Evolutionary conservation across 345 rosid genomes (phyloP).

Genomic region (Eucalyptus caleyi): DNA sequence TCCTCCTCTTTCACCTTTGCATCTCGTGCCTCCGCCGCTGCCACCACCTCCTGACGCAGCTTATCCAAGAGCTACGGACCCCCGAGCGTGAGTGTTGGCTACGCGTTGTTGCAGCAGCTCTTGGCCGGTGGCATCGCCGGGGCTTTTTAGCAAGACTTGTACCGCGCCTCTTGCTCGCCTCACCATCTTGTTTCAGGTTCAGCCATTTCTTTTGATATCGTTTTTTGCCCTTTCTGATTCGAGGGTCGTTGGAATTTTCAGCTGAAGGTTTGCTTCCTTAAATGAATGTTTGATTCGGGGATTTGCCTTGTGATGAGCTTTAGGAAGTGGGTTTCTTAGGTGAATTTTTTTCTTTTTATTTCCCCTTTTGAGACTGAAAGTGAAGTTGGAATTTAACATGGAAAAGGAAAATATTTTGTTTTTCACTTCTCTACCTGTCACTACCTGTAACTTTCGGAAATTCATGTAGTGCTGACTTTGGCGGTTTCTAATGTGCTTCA

Average conservation of each 20-base stretch:
- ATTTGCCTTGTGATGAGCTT: not conserved
- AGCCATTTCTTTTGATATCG: not conserved
- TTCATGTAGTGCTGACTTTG: not conserved
- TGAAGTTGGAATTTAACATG: not conserved
- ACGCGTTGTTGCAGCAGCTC: conserved; percentile 23
- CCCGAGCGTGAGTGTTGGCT: too few species aligned
- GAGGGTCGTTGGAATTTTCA: not conserved
- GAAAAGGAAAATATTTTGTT: not conserved
- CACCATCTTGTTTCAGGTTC: conserved; percentile 89
- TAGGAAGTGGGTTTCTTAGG: not conserved
- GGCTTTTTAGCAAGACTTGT: conserved; percentile 86
- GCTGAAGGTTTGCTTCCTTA: not conserved
- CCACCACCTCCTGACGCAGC: too few species aligned
- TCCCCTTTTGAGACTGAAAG: not conserved
- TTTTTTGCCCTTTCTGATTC: not conserved
- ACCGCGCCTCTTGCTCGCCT: conserved; percentile 98
- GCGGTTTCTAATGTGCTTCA: not conserved
- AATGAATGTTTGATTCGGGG: not conserved
- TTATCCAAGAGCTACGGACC: too few species aligned
- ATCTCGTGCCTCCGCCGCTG: too few species aligned
- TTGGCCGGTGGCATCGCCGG: conserved; percentile 93
- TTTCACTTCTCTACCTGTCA: not conserved
- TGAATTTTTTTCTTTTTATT: not conserved
- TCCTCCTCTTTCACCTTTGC: too few species aligned
- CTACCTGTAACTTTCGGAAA: not conserved